A percentile compares a stretch with the other conserved stretches of the same genome.
Evolutionary conservation across 345 rosid genomes (phyloP).

Genomic region (Syzygium jambos): DNA sequence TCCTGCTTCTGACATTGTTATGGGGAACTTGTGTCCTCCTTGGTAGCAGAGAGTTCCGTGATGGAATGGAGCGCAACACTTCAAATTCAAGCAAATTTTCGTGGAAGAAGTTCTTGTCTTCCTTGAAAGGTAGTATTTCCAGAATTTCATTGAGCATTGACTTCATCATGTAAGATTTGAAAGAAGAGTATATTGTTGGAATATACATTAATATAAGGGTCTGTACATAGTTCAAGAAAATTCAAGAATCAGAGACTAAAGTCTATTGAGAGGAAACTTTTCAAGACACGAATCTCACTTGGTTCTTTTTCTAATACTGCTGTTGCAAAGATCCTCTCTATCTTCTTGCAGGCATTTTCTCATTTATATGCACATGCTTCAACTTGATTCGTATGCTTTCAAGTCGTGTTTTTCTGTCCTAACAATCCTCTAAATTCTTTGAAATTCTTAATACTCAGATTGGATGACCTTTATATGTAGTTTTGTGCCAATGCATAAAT

Average conservation of each 20-base stretch:
- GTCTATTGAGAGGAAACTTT: neutral
- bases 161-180: neutral
- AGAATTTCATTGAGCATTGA: neutral
- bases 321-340: neutral
- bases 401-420: neutral
- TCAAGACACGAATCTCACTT: neutral
- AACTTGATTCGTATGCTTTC: neutral
- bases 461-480: neutral
- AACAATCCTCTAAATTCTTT: neutral
- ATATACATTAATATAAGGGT: neutral
- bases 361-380: neutral
- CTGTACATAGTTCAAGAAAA: neutral
- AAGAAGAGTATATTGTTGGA: neutral
- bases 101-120: neutral
- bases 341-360: neutral
- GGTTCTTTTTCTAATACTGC: neutral
- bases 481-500: neutral
- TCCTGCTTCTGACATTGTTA: conserved; percentile 30
- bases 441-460: neutral
- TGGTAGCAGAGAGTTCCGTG: conserved; percentile 9
- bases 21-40: conserved; percentile 40
- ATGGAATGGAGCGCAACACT: neutral
- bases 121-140: neutral
- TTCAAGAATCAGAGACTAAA: neutral
- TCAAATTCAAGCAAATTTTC: neutral